These are phyloP conservation scores for Didymella segeticola DNA, from an alignment of 2,329 filamentous ascomycete species.

Conservation along the genomic window DNA sequence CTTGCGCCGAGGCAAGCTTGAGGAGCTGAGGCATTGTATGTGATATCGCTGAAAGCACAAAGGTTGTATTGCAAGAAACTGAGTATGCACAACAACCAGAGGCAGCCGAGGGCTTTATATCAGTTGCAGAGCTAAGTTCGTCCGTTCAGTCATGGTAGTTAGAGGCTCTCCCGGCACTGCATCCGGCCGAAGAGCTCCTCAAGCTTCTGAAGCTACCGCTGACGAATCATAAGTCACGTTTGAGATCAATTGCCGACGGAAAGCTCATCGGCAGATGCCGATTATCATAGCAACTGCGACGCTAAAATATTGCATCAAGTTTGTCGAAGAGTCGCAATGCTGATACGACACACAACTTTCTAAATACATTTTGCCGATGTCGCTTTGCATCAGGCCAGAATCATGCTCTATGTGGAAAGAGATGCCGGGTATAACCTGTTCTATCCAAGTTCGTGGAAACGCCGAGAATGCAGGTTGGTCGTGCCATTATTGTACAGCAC, in stretches of 20 bases:
- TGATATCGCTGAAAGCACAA: not conserved
- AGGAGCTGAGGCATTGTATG: constrained; percentile 52
- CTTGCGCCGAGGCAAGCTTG: constrained; percentile 58
- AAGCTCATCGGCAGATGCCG: constrained; percentile 6
- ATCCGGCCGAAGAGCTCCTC: not conserved
- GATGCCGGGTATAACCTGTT: constrained; percentile 8
- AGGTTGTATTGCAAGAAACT: not conserved
- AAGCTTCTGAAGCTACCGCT: constrained; percentile 8
- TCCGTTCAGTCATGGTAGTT: not conserved
- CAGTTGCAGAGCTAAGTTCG: not conserved
- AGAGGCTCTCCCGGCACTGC: constrained; percentile 5
- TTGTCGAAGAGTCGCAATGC: not conserved
- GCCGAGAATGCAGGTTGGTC: not conserved
- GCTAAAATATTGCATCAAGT: not conserved
- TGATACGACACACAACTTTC: not conserved
- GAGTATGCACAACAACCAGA: no score
- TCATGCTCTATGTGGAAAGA: not conserved
- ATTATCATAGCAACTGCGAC: not conserved
- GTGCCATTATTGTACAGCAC: not conserved
- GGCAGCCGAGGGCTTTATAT: not conserved
- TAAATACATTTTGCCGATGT: not conserved
- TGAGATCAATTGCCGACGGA: constrained; percentile 1
- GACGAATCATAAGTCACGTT: constrained; percentile 5
- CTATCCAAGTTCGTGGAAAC: not conserved
- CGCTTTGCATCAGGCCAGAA: not conserved